A percentile compares a stretch with the other conserved stretches of the same genome.
These are phyloP conservation scores for Parathielavia hyrcaniae DNA, from an alignment of 495 filamentous ascomycete species.

Conservation along the genomic window DNA sequence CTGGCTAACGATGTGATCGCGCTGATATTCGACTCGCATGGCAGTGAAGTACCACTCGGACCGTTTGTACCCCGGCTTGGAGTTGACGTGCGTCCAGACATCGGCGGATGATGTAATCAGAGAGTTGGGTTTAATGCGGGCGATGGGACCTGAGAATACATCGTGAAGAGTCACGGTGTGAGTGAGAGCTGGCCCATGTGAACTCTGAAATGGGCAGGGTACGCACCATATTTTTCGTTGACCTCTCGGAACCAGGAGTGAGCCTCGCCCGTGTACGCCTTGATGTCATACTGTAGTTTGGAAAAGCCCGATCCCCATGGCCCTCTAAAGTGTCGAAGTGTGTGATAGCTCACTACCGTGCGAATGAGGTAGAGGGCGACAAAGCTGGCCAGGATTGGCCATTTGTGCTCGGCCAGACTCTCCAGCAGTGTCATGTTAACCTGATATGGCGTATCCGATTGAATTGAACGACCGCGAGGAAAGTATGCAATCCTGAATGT, in stretches of 20 bases:
- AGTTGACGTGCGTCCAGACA: constrained; percentile 34
- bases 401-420: neutral
- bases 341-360: neutral
- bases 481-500: no score
- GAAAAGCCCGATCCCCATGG: constrained; percentile 27
- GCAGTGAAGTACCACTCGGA: constrained; percentile 29
- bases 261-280: constrained; percentile 15
- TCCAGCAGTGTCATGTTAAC: neutral
- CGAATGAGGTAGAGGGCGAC: constrained; percentile 2
- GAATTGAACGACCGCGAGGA: no score
- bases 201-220: no score
- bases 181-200: neutral
- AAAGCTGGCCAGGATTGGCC: neutral
- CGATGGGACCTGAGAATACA: constrained; percentile 21
- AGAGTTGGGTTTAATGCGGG: constrained; percentile 33
- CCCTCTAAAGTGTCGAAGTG: constrained; percentile 26
- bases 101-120: constrained; percentile 28
- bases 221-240: constrained; percentile 22
- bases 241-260: constrained; percentile 21
- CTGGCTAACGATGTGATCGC: constrained; percentile 35
- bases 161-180: neutral
- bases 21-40: constrained; percentile 27
- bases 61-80: constrained; percentile 26
- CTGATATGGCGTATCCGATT: no score
- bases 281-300: constrained; percentile 18